Evolutionary conservation across 805 yeast genomes (phyloP).

Genomic region (Ogataea glucozyma): DNA sequence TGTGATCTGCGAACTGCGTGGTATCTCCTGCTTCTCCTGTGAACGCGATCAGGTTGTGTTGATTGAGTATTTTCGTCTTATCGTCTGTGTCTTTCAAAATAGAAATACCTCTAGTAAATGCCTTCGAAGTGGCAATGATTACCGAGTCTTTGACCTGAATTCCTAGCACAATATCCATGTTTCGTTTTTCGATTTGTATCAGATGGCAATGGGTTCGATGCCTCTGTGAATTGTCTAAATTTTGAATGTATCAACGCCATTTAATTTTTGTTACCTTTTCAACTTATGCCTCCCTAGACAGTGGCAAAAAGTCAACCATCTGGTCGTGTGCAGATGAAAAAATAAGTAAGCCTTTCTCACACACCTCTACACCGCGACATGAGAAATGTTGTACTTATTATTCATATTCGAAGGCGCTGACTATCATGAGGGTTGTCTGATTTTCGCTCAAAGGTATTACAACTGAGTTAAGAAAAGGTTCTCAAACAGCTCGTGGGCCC

Average conservation of each 20-base stretch:
- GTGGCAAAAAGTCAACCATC: slow-evolving; percentile 6
- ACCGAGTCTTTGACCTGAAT: slow-evolving; percentile 80
- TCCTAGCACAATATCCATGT: slow-evolving; percentile 90
- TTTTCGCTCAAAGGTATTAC: too few relatives aligned
- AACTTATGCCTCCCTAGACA: too few relatives aligned
- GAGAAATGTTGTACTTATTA: background rate
- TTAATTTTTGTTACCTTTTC: background rate
- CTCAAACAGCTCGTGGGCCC: background rate
- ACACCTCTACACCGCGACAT: slow-evolving; percentile 11
- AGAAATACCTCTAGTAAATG: slow-evolving; percentile 88
- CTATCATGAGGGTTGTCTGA: too few relatives aligned
- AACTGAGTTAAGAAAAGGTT: background rate
- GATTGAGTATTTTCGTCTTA: slow-evolving; percentile 73
- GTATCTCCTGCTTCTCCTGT: slow-evolving; percentile 98
- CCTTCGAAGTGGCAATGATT: slow-evolving; percentile 90
- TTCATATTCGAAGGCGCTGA: too few relatives aligned
- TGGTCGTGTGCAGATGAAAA: background rate
- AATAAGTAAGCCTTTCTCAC: background rate
- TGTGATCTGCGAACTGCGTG: slow-evolving; percentile 89
- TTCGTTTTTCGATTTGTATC: slow-evolving; percentile 5
- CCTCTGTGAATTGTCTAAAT: background rate
- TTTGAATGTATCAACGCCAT: background rate
- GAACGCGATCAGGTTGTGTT: slow-evolving; percentile 79
- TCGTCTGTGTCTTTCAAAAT: slow-evolving; percentile 76
- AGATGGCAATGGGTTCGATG: background rate